phyloP scores from a whole-genome alignment of 2,329 filamentous ascomycete species.

The Penicillium sp. region DNA sequence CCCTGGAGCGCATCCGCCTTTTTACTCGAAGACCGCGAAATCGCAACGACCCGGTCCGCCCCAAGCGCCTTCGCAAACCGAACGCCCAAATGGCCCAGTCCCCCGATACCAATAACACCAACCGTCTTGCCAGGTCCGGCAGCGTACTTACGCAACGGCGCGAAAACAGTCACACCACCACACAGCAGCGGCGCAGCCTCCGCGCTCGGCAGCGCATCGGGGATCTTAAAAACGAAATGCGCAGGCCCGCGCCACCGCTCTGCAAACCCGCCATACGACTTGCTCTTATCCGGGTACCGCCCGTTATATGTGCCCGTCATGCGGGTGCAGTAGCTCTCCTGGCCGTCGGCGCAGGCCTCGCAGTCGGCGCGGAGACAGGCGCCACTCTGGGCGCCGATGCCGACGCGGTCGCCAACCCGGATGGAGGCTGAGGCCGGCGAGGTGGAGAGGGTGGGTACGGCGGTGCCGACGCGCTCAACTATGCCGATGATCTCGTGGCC shows the following conservation, averaged over 20 bases:
- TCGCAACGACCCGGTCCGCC: slow-evolving; percentile 62
- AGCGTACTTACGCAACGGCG: slow-evolving; percentile 67
- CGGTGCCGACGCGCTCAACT: slow-evolving; percentile 56
- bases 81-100: slow-evolving; percentile 72
- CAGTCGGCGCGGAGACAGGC: slow-evolving; percentile 53
- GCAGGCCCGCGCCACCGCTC: slow-evolving; percentile 56
- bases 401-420: slow-evolving; percentile 64
- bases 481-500: slow-evolving; percentile 68
- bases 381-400: slow-evolving; percentile 62
- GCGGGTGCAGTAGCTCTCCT: slow-evolving; percentile 45
- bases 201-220: slow-evolving; percentile 50
- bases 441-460: slow-evolving; percentile 32
- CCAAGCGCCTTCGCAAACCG: slow-evolving; percentile 71
- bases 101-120: slow-evolving; percentile 72
- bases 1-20: slow-evolving; percentile 52
- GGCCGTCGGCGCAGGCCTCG: slow-evolving; percentile 41
- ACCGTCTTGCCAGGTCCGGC: slow-evolving; percentile 71
- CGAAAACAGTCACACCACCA: slow-evolving; percentile 73
- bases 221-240: slow-evolving; percentile 63
- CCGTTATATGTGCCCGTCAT: slow-evolving; percentile 42
- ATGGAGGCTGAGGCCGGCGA: slow-evolving; percentile 40
- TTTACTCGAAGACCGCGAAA: slow-evolving; percentile 56
- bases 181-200: slow-evolving; percentile 72
- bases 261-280: slow-evolving; percentile 58
- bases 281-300: slow-evolving; percentile 38